Percentiles rank a stretch among this genome's conserved stretches.
These are phyloP conservation scores for Entomortierella beljakovae DNA, from an alignment of 192 early-diverging fungal genomes.

Conservation along the genomic window DNA sequence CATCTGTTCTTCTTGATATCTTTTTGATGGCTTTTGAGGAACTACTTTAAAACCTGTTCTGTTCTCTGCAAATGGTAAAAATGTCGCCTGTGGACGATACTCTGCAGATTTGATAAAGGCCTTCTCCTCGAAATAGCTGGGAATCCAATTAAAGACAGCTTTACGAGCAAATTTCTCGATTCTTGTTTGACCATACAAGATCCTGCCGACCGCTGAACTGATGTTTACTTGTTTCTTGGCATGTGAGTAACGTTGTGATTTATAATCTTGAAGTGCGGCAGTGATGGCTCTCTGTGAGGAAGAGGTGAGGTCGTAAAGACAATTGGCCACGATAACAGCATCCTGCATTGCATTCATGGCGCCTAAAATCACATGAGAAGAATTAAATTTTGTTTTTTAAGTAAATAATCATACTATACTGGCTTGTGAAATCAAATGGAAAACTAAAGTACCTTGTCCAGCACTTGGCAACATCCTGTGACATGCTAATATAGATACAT, in stretches of 20 bases:
- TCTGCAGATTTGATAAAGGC: conserved; percentile 13
- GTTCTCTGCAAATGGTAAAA: conserved; percentile 4
- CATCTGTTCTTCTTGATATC: conserved; percentile 19
- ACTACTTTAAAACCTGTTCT: background rate
- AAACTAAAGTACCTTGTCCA: conserved; percentile 43
- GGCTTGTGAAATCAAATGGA: too few species aligned
- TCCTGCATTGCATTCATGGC: conserved; percentile 45
- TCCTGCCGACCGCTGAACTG: conserved; percentile 8
- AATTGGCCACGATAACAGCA: conserved; percentile 36
- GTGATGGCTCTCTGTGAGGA: conserved; percentile 2
- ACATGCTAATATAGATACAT: background rate
- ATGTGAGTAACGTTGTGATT: conserved; percentile 25
- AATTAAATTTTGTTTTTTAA: too few species aligned
- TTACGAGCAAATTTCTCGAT: conserved; percentile 25
- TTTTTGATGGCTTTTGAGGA: conserved; percentile 33
- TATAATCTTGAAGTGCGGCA: conserved; percentile 17
- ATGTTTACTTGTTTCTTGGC: conserved; percentile 20
- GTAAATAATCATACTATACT: conserved; percentile 16
- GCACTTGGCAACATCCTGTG: conserved; percentile 26
- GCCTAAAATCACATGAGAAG: background rate
- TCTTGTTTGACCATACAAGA: conserved; percentile 27
- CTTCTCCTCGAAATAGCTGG: conserved; percentile 11
- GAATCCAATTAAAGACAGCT: conserved; percentile 26
- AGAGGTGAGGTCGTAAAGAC: conserved; percentile 16
- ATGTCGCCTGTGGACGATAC: conserved; percentile 29